Conservation (phyloP, 2,329 filamentous ascomycete species). For the Pezicula radicicola region DNA sequence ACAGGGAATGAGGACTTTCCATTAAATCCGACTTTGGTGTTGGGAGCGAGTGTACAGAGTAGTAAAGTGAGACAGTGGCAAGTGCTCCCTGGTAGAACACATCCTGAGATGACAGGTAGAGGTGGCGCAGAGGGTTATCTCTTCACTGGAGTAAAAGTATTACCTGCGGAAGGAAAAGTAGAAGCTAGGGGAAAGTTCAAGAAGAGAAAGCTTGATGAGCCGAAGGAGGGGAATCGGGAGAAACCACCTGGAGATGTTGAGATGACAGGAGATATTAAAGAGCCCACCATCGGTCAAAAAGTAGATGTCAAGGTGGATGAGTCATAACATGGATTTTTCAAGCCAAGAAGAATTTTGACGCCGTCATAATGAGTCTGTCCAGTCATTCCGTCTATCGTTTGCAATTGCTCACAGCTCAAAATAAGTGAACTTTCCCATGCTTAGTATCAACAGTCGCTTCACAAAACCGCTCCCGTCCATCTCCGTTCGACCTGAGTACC, state of each 20-base stretch:
- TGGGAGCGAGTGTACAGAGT: constrained; percentile 79
- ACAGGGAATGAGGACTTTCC: constrained; percentile 72
- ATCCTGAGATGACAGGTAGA: constrained; percentile 86
- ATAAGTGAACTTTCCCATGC: too few relatives aligned
- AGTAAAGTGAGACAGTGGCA: constrained; percentile 81
- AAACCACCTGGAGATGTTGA: not conserved
- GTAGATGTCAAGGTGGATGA: too few relatives aligned
- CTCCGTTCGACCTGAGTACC: too few relatives aligned
- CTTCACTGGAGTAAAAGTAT: constrained; percentile 77
- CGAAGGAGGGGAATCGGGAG: not conserved
- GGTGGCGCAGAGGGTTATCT: constrained; percentile 90
- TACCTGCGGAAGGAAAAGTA: constrained; percentile 76
- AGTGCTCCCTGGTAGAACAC: constrained; percentile 85
- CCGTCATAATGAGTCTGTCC: too few relatives aligned
- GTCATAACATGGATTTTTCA: too few relatives aligned
- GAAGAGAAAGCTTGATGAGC: not conserved
- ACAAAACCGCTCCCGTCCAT: too few relatives aligned
- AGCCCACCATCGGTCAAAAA: not conserved
- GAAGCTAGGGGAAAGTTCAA: constrained; percentile 75
- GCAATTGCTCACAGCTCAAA: too few relatives aligned
- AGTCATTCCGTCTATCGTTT: too few relatives aligned
- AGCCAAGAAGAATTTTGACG: too few relatives aligned
- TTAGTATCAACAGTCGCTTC: too few relatives aligned
- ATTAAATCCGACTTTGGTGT: constrained; percentile 78
- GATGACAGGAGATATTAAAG: not conserved